Conservation (phyloP, 768 basidiomycete species). For the Kondoa subrosea region DNA sequence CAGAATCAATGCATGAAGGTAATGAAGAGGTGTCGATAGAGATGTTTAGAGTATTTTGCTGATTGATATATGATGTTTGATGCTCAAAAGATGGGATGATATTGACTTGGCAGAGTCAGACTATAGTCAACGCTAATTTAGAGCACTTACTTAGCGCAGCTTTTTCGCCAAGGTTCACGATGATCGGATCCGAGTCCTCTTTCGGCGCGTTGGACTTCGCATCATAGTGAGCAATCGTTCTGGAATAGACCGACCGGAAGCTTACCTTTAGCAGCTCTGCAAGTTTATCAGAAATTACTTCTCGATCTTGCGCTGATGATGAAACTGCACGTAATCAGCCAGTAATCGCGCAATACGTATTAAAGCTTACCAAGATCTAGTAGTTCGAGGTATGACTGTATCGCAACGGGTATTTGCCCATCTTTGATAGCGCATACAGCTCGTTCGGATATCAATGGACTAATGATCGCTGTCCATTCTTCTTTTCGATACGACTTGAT, state of each 20-base stretch:
- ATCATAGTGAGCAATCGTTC: too few relatives aligned
- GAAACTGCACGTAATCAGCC: not conserved
- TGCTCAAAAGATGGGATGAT: not conserved
- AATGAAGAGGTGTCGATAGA: not conserved
- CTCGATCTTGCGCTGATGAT: not conserved
- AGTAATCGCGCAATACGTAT: not conserved
- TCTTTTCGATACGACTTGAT: slow-evolving; percentile 74
- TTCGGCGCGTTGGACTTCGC: too few relatives aligned
- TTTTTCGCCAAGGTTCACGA: too few relatives aligned
- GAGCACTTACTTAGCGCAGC: too few relatives aligned
- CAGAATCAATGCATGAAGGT: not conserved
- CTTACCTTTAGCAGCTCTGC: too few relatives aligned
- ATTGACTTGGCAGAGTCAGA: not conserved
- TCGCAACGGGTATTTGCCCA: slow-evolving; percentile 57
- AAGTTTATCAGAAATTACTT: too few relatives aligned
- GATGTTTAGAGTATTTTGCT: not conserved
- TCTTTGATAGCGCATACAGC: slow-evolving; percentile 64
- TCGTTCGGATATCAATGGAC: slow-evolving; percentile 59
- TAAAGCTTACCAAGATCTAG: slow-evolving; percentile 49
- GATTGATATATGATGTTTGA: not conserved
- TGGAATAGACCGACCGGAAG: too few relatives aligned
- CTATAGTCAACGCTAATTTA: too few relatives aligned
- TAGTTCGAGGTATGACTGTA: slow-evolving; percentile 66
- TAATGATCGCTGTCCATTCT: slow-evolving; percentile 57
- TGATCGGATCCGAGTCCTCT: too few relatives aligned